phyloP scores from a whole-genome alignment of 768 basidiomycete species.

The Hygrophorus pudorinus region DNA sequence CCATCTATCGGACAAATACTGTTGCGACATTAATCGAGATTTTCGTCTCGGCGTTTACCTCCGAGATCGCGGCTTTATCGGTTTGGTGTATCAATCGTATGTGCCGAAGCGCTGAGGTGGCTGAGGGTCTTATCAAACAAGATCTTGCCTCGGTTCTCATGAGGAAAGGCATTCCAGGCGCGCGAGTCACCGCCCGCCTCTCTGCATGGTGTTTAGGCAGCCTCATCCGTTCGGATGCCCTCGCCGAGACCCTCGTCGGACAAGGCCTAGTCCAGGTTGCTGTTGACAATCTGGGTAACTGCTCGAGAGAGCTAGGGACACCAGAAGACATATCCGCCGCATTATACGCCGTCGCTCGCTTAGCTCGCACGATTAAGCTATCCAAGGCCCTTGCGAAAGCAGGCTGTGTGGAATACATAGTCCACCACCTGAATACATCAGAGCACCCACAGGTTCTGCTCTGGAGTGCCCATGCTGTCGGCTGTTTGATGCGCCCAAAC shows the following conservation, averaged over 20 bases:
- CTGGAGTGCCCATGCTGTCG: conserved; percentile 15
- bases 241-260: conserved; percentile 14
- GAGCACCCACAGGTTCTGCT: conserved; percentile 14
- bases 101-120: conserved; percentile 15
- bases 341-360: conserved; percentile 16
- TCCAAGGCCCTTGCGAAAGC: conserved; percentile 15
- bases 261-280: conserved; percentile 10
- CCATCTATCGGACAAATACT: conserved; percentile 17
- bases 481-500: conserved; percentile 20
- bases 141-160: conserved; percentile 11
- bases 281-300: conserved; percentile 13
- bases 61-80: conserved; percentile 14
- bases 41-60: conserved; percentile 12
- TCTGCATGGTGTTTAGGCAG: conserved; percentile 17
- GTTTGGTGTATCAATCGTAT: conserved; percentile 18
- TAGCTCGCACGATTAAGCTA: conserved; percentile 18
- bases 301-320: conserved; percentile 5
- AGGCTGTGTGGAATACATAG: conserved; percentile 13
- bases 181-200: conserved; percentile 10
- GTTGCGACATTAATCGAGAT: conserved; percentile 15
- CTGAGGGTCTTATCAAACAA: conserved; percentile 16
- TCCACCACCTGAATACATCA: conserved; percentile 12
- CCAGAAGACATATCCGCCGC: conserved; percentile 14
- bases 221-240: conserved; percentile 13
- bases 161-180: conserved; percentile 13